A percentile compares a stretch with the other conserved stretches of the same genome.
phyloP scores from a whole-genome alignment of 2,329 filamentous ascomycete genomes.

The Diaporthe citriasiana region DNA sequence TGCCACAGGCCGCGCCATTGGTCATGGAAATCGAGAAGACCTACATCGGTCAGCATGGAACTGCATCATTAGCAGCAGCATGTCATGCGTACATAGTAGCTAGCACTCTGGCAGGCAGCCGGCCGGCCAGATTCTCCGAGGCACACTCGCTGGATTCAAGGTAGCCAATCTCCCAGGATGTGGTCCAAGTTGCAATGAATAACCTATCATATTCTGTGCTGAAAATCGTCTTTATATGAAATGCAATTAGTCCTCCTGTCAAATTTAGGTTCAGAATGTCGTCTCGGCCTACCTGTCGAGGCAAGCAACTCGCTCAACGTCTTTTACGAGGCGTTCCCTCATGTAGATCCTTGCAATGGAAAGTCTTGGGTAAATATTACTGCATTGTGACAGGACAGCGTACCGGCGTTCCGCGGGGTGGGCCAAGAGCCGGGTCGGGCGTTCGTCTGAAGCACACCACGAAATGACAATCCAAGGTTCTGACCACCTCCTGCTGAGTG shows the following conservation, averaged over 20 bases:
- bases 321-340: neutral
- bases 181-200: neutral
- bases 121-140: neutral
- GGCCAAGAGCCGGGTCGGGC: neutral
- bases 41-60: neutral
- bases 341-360: conserved; percentile 2
- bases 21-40: neutral
- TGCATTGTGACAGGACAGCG: neutral
- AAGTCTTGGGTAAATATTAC: neutral
- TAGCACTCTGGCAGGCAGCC: conserved; percentile 1
- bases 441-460: conserved; percentile 20
- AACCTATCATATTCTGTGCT: neutral
- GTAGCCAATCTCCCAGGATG: neutral
- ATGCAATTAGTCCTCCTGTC: neutral
- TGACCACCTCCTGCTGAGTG: conserved; percentile 10
- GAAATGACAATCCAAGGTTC: conserved; percentile 13
- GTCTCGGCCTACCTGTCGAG: neutral
- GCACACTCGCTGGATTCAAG: neutral
- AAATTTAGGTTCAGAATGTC: neutral
- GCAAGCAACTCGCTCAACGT: neutral
- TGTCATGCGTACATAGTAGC: neutral
- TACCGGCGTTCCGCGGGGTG: conserved; percentile 2
- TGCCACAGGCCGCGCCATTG: neutral
- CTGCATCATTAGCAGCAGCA: neutral
- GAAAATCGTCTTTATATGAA: no score